Evolutionary conservation across 257 asterid species (phyloP).

Genomic region (Scutellaria barbata): DNA sequence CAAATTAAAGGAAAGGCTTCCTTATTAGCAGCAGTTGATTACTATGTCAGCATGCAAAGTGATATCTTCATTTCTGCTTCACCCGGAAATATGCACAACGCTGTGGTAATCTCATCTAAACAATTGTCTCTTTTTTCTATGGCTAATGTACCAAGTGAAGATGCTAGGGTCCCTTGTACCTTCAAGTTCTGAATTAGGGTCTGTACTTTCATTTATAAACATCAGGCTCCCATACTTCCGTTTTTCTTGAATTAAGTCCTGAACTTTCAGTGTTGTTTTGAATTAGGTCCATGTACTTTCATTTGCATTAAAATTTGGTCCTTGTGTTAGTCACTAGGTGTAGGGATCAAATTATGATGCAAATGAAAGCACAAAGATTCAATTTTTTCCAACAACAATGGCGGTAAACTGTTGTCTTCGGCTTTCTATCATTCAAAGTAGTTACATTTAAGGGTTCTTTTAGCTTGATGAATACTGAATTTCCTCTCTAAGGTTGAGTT

Average conservation of each 20-base stretch:
- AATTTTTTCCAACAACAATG: too few species aligned
- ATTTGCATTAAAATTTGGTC: too few species aligned
- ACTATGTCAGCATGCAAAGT: conserved; percentile 92
- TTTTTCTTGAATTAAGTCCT: too few species aligned
- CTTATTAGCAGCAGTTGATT: conserved; percentile 90
- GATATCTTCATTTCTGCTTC: conserved; percentile 96
- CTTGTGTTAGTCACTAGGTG: too few species aligned
- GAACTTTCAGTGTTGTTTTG: too few species aligned
- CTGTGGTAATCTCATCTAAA: conserved; percentile 64
- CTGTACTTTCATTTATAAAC: too few species aligned
- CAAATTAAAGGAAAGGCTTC: conserved; percentile 90
- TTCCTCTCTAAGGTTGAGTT: not conserved
- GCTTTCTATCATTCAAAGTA: not conserved
- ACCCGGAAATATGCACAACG: conserved; percentile 98
- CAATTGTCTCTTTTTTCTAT: conserved; percentile 8
- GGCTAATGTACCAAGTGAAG: not conserved
- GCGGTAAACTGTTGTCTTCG: too few species aligned
- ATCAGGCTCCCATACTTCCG: too few species aligned
- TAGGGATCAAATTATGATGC: too few species aligned
- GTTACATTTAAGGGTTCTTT: not conserved
- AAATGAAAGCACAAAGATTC: too few species aligned
- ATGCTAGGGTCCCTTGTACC: not conserved
- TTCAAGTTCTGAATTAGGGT: too few species aligned
- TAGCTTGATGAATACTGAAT: not conserved
- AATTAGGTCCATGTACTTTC: too few species aligned